Conservation (phyloP, 129 eudicot species). For the Artemisia tridentata region DNA sequence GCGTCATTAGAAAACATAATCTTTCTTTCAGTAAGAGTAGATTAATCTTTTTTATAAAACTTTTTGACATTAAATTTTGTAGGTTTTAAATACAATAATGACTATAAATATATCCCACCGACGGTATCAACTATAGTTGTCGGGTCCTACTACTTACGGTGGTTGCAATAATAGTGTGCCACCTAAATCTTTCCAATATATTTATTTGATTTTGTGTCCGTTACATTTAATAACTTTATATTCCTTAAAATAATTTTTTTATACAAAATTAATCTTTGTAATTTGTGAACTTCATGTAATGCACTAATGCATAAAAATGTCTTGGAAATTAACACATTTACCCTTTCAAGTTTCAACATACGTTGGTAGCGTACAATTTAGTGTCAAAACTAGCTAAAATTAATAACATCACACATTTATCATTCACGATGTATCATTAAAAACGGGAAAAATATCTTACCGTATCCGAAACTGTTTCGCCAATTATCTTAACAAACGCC, state of each 20-base stretch:
- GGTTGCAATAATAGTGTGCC: conserved; percentile 30
- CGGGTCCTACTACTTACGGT: conserved; percentile 20
- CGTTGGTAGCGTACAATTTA: neutral
- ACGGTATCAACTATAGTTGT: conserved; percentile 33
- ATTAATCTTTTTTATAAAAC: neutral
- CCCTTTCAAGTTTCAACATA: neutral
- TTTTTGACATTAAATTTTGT: conserved; percentile 19
- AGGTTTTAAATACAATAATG: conserved; percentile 24
- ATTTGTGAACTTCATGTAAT: neutral
- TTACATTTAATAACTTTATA: neutral
- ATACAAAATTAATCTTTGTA: neutral
- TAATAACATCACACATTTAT: neutral
- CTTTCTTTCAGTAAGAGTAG: neutral
- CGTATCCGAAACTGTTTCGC: conserved; percentile 77
- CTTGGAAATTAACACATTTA: conserved; percentile 9
- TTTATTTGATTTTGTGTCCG: neutral
- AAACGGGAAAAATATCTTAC: conserved; percentile 24
- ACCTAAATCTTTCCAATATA: conserved; percentile 17
- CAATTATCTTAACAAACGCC: conserved; percentile 48
- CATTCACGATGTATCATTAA: too few species aligned
- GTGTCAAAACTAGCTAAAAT: neutral
- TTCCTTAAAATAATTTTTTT: neutral
- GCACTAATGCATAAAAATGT: neutral
- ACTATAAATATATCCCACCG: conserved; percentile 34
- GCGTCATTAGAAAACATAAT: conserved; percentile 5